These are phyloP conservation scores for Cerrena zonata DNA, from an alignment of 1,284 basidiomycete genomes.

Conservation along the genomic window DNA sequence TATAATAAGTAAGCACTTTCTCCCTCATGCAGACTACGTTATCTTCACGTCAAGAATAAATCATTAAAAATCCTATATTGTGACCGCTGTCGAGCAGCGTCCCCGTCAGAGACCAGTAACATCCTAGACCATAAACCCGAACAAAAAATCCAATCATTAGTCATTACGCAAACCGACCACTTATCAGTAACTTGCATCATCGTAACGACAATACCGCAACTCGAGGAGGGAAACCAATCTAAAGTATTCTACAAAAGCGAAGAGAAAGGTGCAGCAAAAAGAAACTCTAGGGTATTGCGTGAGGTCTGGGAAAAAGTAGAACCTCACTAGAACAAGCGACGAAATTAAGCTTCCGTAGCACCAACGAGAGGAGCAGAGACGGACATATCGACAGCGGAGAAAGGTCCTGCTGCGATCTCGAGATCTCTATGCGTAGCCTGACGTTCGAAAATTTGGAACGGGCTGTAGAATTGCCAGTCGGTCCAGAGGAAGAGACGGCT, in stretches of 20 bases:
- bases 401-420: conserved; percentile 14
- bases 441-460: conserved; percentile 26
- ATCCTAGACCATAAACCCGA: no score
- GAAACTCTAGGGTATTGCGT: neutral
- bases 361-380: neutral
- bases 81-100: no score
- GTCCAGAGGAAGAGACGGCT: conserved; percentile 76
- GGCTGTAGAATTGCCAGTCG: conserved; percentile 55
- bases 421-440: conserved; percentile 6
- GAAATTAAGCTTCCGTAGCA: neutral
- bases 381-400: conserved; percentile 1
- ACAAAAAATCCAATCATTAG: no score
- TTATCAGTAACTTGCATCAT: no score
- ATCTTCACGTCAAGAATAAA: no score
- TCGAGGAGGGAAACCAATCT: neutral
- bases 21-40: no score
- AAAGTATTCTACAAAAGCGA: neutral
- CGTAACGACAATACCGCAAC: no score
- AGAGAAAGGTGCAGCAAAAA: neutral
- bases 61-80: no score
- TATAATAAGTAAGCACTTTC: no score
- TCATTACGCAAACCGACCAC: no score
- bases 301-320: neutral
- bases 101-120: no score
- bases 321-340: neutral